These are phyloP conservation scores for Jaapia argillacea DNA, from an alignment of 768 basidiomycete species.

Conservation along the genomic window DNA sequence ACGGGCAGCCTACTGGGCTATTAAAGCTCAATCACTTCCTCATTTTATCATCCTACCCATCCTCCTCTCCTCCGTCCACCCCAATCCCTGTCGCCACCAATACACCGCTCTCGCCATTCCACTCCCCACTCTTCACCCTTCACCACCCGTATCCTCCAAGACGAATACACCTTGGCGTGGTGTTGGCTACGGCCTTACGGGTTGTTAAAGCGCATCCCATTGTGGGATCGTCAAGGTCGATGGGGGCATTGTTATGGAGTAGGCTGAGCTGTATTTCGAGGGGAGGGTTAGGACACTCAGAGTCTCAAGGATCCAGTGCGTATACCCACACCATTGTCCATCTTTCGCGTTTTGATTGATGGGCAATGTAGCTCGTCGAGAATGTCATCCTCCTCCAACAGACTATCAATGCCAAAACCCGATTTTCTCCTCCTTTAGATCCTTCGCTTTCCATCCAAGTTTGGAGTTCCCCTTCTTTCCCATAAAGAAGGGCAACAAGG, in stretches of 20 bases:
- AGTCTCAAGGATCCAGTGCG: slow-evolving; percentile 15
- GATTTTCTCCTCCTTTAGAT: no score
- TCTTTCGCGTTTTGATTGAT: no score
- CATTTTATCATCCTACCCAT: slow-evolving; percentile 4
- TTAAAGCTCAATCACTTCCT: no score
- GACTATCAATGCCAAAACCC: not conserved
- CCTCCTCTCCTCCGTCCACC: not conserved
- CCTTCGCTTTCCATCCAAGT: not conserved
- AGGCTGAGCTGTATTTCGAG: slow-evolving; percentile 51
- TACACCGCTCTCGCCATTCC: not conserved
- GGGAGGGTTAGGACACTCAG: slow-evolving; percentile 42
- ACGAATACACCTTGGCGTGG: slow-evolving; percentile 46
- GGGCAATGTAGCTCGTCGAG: no score
- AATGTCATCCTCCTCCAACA: not conserved
- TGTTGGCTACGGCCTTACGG: slow-evolving; percentile 54
- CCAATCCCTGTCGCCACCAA: not conserved
- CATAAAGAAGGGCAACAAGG: slow-evolving; percentile 23
- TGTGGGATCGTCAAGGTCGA: slow-evolving; percentile 32
- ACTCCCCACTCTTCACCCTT: slow-evolving; percentile 33
- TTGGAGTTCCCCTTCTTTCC: slow-evolving; percentile 7
- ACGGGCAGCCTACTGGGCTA: no score
- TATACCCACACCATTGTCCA: no score
- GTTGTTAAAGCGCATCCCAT: slow-evolving; percentile 58
- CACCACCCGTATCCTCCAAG: slow-evolving; percentile 62
- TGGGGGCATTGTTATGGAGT: slow-evolving; percentile 27